Conservation (phyloP, 2,329 filamentous ascomycete species). For the Claviceps purpurea region DNA sequence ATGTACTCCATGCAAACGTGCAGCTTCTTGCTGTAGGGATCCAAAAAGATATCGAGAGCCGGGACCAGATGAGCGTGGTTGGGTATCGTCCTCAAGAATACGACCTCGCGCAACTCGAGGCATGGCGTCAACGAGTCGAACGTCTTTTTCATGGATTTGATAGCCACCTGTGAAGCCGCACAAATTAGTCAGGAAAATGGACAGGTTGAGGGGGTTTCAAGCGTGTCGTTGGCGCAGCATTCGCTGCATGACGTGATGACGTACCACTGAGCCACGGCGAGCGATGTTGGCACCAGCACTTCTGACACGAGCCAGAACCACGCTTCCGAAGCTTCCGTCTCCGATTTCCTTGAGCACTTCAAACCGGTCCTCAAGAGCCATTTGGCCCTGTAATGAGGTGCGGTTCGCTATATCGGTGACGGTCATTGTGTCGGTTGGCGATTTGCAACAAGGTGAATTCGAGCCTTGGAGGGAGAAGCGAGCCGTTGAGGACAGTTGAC, state of each 20-base stretch:
- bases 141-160: constrained; percentile 99
- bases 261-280: constrained; percentile 82
- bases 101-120: constrained; percentile 87
- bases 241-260: constrained; percentile 18
- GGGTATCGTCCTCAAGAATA: constrained; percentile 84
- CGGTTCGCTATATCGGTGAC: constrained; percentile 60
- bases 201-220: constrained; percentile 3
- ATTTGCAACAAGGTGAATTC: background rate
- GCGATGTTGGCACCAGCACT: constrained; percentile 81
- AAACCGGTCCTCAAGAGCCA: constrained; percentile 82
- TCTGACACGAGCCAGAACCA: constrained; percentile 80
- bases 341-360: constrained; percentile 97
- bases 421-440: constrained; percentile 43
- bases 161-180: constrained; percentile 57
- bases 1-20: constrained; percentile 99
- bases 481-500: background rate
- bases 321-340: constrained; percentile 96
- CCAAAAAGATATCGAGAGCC: constrained; percentile 93
- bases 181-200: background rate
- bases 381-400: constrained; percentile 44
- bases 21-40: constrained; percentile 88
- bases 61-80: constrained; percentile 88
- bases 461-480: background rate
- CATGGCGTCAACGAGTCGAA: constrained; percentile 88
- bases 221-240: constrained; percentile 1